Percentiles rank a stretch among this genome's conserved stretches.
Evolutionary conservation across 176 grass and related monocot genomes (phyloP).

Genomic region (Chrysopogon serrulatus): DNA sequence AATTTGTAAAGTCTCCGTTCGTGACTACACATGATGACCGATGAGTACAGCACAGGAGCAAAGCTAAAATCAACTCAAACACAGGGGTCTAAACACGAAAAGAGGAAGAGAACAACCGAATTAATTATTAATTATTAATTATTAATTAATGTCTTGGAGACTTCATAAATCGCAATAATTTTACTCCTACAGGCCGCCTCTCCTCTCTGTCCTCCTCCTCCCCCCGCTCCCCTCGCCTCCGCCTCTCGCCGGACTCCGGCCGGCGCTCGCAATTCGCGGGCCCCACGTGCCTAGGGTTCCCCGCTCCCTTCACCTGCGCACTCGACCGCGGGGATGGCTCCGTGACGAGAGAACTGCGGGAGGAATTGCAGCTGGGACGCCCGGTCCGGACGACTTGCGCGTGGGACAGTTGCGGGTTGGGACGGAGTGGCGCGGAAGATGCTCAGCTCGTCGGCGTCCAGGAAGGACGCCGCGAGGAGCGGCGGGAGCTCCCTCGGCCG

Average conservation of each 20-base stretch:
- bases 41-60: not conserved
- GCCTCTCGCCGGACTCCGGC: slow-evolving; percentile 36
- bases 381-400: not conserved
- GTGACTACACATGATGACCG: not conserved
- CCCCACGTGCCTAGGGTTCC: not conserved
- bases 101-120: not conserved
- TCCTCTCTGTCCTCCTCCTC: not conserved
- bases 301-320: not conserved
- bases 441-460: slow-evolving; percentile 25
- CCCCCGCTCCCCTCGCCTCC: slow-evolving; percentile 3
- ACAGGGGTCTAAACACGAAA: not conserved
- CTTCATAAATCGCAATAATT: not conserved
- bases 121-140: no score
- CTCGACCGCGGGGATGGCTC: not conserved
- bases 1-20: not conserved
- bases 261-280: not conserved
- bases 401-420: not conserved
- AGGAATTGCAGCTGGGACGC: not conserved
- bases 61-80: not conserved
- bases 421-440: not conserved
- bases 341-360: not conserved
- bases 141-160: not conserved
- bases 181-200: not conserved
- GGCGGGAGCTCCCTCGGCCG: not conserved
- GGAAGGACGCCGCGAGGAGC: slow-evolving; percentile 33